phyloP scores from a whole-genome alignment of 208 protist species.

The Herpetomonas muscarum region DNA sequence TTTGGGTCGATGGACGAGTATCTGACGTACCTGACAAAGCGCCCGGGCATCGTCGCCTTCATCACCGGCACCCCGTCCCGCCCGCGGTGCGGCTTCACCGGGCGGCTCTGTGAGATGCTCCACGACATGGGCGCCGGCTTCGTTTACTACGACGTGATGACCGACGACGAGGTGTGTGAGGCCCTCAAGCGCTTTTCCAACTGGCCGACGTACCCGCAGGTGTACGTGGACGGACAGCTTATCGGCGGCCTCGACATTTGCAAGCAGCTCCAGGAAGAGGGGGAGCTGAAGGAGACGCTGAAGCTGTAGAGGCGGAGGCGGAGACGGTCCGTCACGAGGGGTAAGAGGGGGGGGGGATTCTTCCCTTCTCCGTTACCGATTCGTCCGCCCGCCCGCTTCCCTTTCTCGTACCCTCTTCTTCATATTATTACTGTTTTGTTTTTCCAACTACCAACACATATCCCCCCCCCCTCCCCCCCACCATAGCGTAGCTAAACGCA shows the following conservation, averaged over 20 bases:
- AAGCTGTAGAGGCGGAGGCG: constrained; percentile 20
- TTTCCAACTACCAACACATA: no score
- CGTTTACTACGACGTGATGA: constrained; percentile 90
- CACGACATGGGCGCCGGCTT: constrained; percentile 55
- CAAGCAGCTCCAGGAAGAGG: constrained; percentile 70
- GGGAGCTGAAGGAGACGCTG: constrained; percentile 69
- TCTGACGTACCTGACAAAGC: constrained; percentile 77
- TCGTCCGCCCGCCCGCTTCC: background rate
- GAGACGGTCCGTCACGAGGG: background rate
- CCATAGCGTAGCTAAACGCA: background rate
- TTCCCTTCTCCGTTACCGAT: background rate
- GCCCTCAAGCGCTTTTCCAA: constrained; percentile 87
- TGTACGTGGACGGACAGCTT: constrained; percentile 92
- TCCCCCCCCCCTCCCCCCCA: background rate
- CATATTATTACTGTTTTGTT: constrained; percentile 1
- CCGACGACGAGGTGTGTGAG: constrained; percentile 84
- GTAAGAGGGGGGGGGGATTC: background rate
- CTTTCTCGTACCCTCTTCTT: background rate
- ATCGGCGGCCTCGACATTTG: constrained; percentile 93
- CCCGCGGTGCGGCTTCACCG: constrained; percentile 90
- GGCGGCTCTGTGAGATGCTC: constrained; percentile 76
- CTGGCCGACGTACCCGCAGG: constrained; percentile 93
- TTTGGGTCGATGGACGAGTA: constrained; percentile 76
- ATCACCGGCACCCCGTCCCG: constrained; percentile 89
- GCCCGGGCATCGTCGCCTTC: constrained; percentile 82